A percentile compares a stretch with the other conserved stretches of the same genome.
phyloP scores from a whole-genome alignment of 2,329 filamentous ascomycete genomes.

The Orbilia blumenaviensis region DNA sequence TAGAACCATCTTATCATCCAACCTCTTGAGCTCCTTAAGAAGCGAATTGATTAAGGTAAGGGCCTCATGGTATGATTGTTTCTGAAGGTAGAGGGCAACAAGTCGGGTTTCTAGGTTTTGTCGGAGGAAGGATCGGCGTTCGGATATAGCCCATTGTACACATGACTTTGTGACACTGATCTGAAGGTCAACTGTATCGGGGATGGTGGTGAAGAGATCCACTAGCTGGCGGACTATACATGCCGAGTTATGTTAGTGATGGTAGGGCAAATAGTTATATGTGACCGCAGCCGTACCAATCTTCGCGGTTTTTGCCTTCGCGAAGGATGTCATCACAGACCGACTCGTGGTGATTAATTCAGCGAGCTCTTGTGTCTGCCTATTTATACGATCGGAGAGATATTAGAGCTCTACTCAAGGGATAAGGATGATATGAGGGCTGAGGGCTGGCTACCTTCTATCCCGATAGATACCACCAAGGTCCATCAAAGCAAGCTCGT shows the following conservation, averaged over 20 bases:
- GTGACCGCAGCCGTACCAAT: conserved; percentile 71
- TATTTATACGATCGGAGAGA: not conserved
- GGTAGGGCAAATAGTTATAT: not conserved
- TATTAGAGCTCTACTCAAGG: not conserved
- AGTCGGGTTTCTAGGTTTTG: conserved; percentile 98
- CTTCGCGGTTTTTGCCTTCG: conserved; percentile 98
- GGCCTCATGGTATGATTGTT: conserved; percentile 96
- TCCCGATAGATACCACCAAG: conserved; percentile 93
- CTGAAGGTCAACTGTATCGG: conserved; percentile 92
- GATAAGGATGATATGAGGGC: not conserved
- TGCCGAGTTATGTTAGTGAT: not conserved
- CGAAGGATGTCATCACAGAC: conserved; percentile 91
- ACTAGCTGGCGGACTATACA: conserved; percentile 87
- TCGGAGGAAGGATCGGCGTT: conserved; percentile 93
- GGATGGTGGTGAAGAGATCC: conserved; percentile 92
- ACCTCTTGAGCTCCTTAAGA: conserved; percentile 92
- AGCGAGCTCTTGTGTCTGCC: conserved; percentile 79
- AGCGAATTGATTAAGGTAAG: conserved; percentile 96
- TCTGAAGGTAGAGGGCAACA: conserved; percentile 92
- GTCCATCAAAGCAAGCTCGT: conserved; percentile 86
- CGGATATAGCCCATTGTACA: conserved; percentile 97
- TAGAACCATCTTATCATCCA: conserved; percentile 97
- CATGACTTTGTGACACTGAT: conserved; percentile 96
- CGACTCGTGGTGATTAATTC: conserved; percentile 89
- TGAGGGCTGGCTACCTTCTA: conserved; percentile 71